Base-by-base conservation (phyloP, 306 rosid genomes). In the Hylodesmum podocarpum region DNA sequence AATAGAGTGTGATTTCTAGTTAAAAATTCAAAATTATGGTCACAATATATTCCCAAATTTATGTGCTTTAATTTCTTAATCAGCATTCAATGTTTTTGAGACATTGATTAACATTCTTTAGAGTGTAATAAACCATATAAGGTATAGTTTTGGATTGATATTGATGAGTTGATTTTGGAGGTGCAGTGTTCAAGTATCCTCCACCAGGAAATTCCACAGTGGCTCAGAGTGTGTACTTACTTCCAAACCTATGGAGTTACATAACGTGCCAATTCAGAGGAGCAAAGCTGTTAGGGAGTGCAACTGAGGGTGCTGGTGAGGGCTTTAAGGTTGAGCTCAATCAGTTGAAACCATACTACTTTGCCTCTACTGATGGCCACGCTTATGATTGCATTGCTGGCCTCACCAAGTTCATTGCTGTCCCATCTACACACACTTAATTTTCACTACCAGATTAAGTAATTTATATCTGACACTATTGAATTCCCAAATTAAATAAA, bases 121-220 rank as follows among this genome's bases (percentile, higher is more conserved):
- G n/a, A n/a, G n/a, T n/a, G n/a, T n/a, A n/a, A n/a, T n/a, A n/a
- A n/a, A n/a, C n/a, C n/a, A n/a, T n/a, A n/a, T n/a, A n/a, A n/a
- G n/a, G n/a, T n/a, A n/a, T n/a, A n/a, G n/a, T n/a, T n/a, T n/a
- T n/a, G n/a, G n/a, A n/a, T n/a, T n/a, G n/a, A n/a, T n/a, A n/a
- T 11, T 55, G 10, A 51, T 55, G 31, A 1, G 19, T 4, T 54
- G 14, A 8, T 15, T 11, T 24, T 49, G 24, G 41, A 25, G 16
- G 27, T 78, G 86, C 85, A 86, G 92, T 86, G 49, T 88, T 90
- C 85, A 88, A 84, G 85, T 88, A 86, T 54, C 81, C 82, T 1
- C 49, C 84, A 0, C 74, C 84, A 6, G 82, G 75, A 0, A 73
- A 84, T 8, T 41, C 61, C 0, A 73, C 49, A 13, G 50, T 18